These are phyloP conservation scores for Arabis hirsuta DNA, from an alignment of 345 rosid genomes.

Conservation along the genomic window DNA sequence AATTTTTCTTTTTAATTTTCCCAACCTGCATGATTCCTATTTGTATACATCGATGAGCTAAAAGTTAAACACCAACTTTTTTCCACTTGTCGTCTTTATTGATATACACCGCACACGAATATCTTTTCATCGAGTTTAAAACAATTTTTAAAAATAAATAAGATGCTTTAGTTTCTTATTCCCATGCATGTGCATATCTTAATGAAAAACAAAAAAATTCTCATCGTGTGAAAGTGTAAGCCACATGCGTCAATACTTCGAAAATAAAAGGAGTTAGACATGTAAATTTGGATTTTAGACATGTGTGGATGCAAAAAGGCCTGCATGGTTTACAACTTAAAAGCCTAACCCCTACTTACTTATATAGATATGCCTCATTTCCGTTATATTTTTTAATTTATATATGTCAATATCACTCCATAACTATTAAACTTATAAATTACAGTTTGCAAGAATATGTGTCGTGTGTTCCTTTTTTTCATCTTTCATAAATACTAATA, in stretches of 20 bases:
- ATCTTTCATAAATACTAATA: constrained; percentile 39
- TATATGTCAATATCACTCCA: constrained; percentile 22
- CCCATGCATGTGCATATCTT: constrained; percentile 34
- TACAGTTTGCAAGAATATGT: not conserved
- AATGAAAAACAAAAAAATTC: not conserved
- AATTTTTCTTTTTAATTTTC: not conserved
- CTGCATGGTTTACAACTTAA: constrained; percentile 39
- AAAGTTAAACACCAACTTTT: constrained; percentile 42
- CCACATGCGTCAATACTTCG: constrained; percentile 23
- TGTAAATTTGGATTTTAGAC: constrained; percentile 21
- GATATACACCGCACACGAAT: constrained; percentile 34
- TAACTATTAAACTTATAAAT: not conserved
- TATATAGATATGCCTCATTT: constrained; percentile 9
- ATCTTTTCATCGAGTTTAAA: constrained; percentile 21
- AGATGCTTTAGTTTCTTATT: constrained; percentile 28
- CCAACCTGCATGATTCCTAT: constrained; percentile 31
- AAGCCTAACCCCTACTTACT: constrained; percentile 21
- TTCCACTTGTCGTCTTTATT: constrained; percentile 38
- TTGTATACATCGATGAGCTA: constrained; percentile 31
- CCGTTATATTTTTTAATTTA: not conserved
- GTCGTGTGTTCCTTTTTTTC: constrained; percentile 25
- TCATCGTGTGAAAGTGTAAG: constrained; percentile 18
- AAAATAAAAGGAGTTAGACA: constrained; percentile 14
- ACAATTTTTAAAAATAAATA: not conserved
- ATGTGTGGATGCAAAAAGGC: constrained; percentile 26